A percentile compares a stretch with the other conserved stretches of the same genome.
phyloP scores from a whole-genome alignment of 441 rosid genomes.

The Populus tomentosa region DNA sequence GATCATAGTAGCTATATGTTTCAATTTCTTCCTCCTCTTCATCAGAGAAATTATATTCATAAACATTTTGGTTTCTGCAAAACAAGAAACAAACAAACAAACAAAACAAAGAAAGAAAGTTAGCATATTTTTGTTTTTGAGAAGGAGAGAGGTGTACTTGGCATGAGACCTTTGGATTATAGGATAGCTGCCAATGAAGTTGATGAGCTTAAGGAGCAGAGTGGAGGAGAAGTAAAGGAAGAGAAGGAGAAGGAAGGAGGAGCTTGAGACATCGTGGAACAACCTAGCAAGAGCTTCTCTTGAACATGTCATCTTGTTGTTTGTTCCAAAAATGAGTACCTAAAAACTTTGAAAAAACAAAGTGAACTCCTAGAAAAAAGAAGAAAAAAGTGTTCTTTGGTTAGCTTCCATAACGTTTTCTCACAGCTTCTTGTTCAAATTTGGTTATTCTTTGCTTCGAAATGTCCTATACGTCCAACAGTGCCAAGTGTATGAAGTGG shows the following conservation, averaged over 20 bases:
- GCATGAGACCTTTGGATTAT: conserved; percentile 50
- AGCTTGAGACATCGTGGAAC: conserved; percentile 71
- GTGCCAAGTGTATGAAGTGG: too few species aligned
- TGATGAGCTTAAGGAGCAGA: conserved; percentile 47
- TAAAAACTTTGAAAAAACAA: conserved; percentile 16
- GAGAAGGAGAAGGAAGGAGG: conserved; percentile 62
- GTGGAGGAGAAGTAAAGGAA: conserved; percentile 48
- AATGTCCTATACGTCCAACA: not conserved
- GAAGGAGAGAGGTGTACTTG: not conserved
- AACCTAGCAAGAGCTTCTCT: conserved; percentile 67
- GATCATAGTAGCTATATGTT: conserved; percentile 38
- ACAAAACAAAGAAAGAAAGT: not conserved
- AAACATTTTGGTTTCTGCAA: conserved; percentile 50
- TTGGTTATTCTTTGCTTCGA: too few species aligned
- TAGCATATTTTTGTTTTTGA: not conserved
- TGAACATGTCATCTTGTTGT: conserved; percentile 55
- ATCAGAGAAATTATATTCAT: conserved; percentile 50
- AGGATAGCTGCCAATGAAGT: conserved; percentile 65
- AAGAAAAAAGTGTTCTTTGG: conserved; percentile 18
- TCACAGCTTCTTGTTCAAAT: not conserved
- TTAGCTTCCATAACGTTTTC: conserved; percentile 14
- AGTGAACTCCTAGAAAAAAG: conserved; percentile 13
- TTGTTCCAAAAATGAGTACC: conserved; percentile 23
- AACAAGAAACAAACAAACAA: not conserved
- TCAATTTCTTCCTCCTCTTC: conserved; percentile 47